Conservation (phyloP, 495 filamentous ascomycete species). For the Podospora pseudoanserina region DNA sequence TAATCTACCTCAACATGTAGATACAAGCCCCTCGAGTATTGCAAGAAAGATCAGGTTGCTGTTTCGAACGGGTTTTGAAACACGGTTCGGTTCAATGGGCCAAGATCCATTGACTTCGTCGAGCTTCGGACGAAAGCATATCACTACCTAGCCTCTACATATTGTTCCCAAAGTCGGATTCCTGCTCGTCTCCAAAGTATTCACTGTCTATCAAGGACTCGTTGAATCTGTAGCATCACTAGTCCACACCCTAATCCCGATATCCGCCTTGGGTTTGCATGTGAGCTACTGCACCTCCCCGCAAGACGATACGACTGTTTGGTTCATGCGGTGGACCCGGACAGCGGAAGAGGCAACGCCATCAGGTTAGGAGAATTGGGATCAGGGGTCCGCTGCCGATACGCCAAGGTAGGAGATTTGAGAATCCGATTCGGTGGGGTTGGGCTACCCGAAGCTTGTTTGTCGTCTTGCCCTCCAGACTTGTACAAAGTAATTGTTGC, state of each 20-base stretch:
- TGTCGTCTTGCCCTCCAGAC: too few species aligned
- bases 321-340: not conserved
- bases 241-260: not conserved
- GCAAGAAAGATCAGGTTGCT: too few species aligned
- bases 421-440: not conserved
- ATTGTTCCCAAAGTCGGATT: too few species aligned
- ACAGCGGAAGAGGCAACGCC: not conserved
- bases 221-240: too few species aligned
- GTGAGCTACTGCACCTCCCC: not conserved
- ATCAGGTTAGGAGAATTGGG: not conserved
- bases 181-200: too few species aligned
- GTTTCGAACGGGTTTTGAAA: too few species aligned
- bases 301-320: not conserved
- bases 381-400: not conserved
- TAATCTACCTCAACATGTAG: not conserved
- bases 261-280: not conserved
- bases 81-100: too few species aligned
- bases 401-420: not conserved
- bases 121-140: too few species aligned
- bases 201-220: too few species aligned
- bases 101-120: too few species aligned
- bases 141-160: too few species aligned
- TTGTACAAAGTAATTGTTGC: not conserved
- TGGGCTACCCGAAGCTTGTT: not conserved
- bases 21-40: too few species aligned